Base-by-base conservation (phyloP, 768 basidiomycete genomes). In the Agaricus bisporus region DNA sequence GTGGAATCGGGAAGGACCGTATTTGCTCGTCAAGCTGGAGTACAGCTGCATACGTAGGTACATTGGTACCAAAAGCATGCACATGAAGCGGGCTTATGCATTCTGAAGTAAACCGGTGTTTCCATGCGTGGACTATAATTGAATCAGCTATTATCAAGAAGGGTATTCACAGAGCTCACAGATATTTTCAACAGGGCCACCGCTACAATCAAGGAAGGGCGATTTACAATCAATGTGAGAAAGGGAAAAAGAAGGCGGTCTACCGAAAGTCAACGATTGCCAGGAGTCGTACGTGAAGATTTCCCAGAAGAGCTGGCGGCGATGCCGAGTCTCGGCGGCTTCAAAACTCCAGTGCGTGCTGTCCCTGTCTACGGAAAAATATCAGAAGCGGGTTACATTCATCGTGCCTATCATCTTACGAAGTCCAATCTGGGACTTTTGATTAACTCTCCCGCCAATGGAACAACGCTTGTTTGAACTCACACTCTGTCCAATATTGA, bases 231-330 rank as follows among this genome's bases (percentile, higher is more conserved):
- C 85, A 44, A 86, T 71, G 64, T 86, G 85, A 1, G 82, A 72
- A 37, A 80, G 61, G 17, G 80, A 73, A 57, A 86, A 83, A 1
- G 84, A 83, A 35, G 85, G 81, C 5, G 85, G 85, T 20, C 85
- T 77, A 15, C 84, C 83, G 62, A 83, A 84, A 2, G 83, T 86
- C 61, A 81, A 72, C 58, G 81, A 85, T 73, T 85, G 76, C 70
- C 74, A 75, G n/a, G 75, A 79, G 60, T 79, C 70, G 49, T 77
- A 73, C 7, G 73, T 77, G 64, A 76, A 79, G n/a, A 79, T 48
- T 59, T 86, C 85, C 85, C 85, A 86, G 58, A 86, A 85, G 22
- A 85, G 61, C 61, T 83, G 80, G 5, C 84, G 78, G n/a, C 85
- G 76, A 22, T 76, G 70, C 53, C 78, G 73, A 0, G 82, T 80